These are phyloP conservation scores for Penicillium vulpinum DNA, from an alignment of 2,329 filamentous ascomycete species.

Conservation along the genomic window DNA sequence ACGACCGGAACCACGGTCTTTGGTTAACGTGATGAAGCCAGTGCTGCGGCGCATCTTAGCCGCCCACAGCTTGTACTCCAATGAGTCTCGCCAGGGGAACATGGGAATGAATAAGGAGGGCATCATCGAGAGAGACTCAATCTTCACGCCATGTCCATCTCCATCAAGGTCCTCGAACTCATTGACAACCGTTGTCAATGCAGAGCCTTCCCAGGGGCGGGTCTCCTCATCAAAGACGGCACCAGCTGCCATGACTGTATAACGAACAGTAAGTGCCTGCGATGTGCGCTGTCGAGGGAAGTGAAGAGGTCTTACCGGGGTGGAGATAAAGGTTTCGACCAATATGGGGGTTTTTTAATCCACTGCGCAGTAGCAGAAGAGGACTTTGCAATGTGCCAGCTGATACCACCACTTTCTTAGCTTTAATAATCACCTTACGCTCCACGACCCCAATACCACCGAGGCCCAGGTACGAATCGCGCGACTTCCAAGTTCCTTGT, in stretches of 20 bases:
- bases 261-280: background rate
- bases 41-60: conserved; percentile 69
- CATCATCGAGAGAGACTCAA: conserved; percentile 75
- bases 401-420: conserved; percentile 78
- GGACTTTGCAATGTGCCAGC: conserved; percentile 76
- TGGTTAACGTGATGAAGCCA: conserved; percentile 70
- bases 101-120: conserved; percentile 64
- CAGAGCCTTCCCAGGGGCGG: conserved; percentile 72
- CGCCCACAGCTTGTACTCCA: conserved; percentile 71
- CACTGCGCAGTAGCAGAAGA: conserved; percentile 72
- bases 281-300: no score
- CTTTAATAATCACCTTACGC: conserved; percentile 69
- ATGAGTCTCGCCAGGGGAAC: conserved; percentile 65
- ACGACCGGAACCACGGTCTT: conserved; percentile 73
- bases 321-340: conserved; percentile 81
- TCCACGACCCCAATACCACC: conserved; percentile 53
- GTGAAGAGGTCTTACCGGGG: conserved; percentile 60
- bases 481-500: conserved; percentile 71
- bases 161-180: conserved; percentile 80
- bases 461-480: conserved; percentile 63
- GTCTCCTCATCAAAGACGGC: conserved; percentile 70
- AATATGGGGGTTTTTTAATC: conserved; percentile 76
- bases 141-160: conserved; percentile 76
- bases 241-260: conserved; percentile 41
- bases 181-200: conserved; percentile 74